Evolutionary conservation across 2,329 filamentous ascomycete species (phyloP).

Genomic region (Cladosporium sp.): DNA sequence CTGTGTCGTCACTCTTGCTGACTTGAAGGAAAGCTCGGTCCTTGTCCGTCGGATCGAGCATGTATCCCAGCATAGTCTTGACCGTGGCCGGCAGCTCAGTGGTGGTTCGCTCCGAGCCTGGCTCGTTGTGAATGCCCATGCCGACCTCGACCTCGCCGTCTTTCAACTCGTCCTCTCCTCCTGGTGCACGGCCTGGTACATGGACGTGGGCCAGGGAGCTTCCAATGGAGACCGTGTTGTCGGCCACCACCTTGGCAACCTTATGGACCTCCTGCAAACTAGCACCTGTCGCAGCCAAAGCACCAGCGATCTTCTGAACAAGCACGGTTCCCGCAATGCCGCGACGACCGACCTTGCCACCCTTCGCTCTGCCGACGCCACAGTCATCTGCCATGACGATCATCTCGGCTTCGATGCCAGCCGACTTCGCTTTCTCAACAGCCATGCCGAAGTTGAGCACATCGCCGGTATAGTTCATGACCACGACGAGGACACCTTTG

Average conservation of each 20-base stretch:
- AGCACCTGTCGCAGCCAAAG: conserved; percentile 23
- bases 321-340: conserved; percentile 47
- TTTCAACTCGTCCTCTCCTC: conserved; percentile 42
- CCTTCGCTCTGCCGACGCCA: conserved; percentile 45
- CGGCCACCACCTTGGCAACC: conserved; percentile 41
- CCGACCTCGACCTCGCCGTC: conserved; percentile 35
- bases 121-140: conserved; percentile 51
- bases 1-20: conserved; percentile 57
- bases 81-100: conserved; percentile 46
- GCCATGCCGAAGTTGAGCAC: conserved; percentile 48
- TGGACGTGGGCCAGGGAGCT: conserved; percentile 51
- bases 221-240: conserved; percentile 46
- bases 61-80: conserved; percentile 44
- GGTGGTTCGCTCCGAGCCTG: conserved; percentile 38
- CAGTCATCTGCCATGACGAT: conserved; percentile 47
- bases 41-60: conserved; percentile 43
- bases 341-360: conserved; percentile 45
- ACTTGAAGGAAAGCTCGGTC: conserved; percentile 37
- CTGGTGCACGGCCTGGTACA: conserved; percentile 41
- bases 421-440: conserved; percentile 42
- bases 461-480: conserved; percentile 49
- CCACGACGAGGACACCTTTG: conserved; percentile 44
- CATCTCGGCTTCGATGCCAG: conserved; percentile 43
- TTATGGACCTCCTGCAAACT: conserved; percentile 41
- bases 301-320: conserved; percentile 1